Base-by-base conservation (phyloP, 306 rosid species). In the Ochetophila trinervis region DNA sequence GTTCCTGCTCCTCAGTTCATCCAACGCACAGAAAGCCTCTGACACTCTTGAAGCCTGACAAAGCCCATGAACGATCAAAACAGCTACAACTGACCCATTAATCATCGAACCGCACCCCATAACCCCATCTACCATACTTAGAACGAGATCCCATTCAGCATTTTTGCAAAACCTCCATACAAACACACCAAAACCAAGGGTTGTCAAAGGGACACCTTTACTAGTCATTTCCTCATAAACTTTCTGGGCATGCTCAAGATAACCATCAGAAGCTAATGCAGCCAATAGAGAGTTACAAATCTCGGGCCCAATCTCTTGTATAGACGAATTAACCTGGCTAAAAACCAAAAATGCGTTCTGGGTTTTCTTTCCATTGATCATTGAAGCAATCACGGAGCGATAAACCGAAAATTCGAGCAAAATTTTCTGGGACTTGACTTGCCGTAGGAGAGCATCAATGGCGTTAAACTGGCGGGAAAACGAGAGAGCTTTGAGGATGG, bases 151-250 rank as follows among this genome's bases (percentile, higher is more conserved):
- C 69, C 84, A 16, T 67, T 80, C 85, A 59, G 76, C 78, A 58
- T 71, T 71, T 27, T 65, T 68, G 50, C 96, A 84, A 37, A 81
- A 57, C 70, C 76, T 69, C 89, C 88, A 89, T 35, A 81, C 16
- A 66, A 89, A 93, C 59, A 84, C 88, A 53, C 98, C 97, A 67
- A 93, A 87, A 5, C 98, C 98, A 36, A 86, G 61, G 0, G 97
- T 87, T 54, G 71, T 87, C 0, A 93, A 67, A 65, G 78, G 73
- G 4, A 84, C 74, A 27, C 73, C 65, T 67, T 73, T 81, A 0
- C 56, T 54, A 62, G 58, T 32, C 94, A 93, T 89, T 89, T 84
- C 88, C 32, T 55, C 88, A 17, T 87, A 84, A 76, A 93, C 79
- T 59, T 77, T 76, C 12, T 56, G 71, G 4, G 94, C 99, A 79